Evolutionary conservation across 2,329 filamentous ascomycete genomes (phyloP), one percentile per base, ranked within the genome.

Genomic region (Clonostachys solani): DNA sequence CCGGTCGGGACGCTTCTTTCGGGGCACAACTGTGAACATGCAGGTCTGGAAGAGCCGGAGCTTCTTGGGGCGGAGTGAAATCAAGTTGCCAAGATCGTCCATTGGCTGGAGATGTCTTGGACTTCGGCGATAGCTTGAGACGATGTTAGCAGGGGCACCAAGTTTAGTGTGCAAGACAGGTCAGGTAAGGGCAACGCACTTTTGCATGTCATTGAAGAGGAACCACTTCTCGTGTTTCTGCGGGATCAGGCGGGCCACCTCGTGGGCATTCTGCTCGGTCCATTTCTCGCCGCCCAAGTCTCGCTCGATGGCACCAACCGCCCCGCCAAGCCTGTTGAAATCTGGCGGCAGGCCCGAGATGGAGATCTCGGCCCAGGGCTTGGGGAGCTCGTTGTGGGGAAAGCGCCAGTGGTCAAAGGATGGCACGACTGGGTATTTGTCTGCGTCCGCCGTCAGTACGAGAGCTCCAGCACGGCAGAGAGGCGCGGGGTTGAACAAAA

Each of bases 401-500:
- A 48, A 48, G 18, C 42, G 18, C 46, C 46, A 48, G 29, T 44
- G 40, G 16, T 44, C 34, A 29, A 48, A 48, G 2, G 46, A 48
- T n/a, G 46, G 46, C 15, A 48, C 17, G 13, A 45, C 42, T 7
- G 46, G 42, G 36, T 48, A 48, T 13, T 44, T 45, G n/a, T 38
- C 46, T 48, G 23, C 3, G 7, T 13, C n/a, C 15, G 17, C 19
- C n/a, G 18, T 19, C 29, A 34, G 34, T 6, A 5, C n/a, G 37
- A 15, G 13, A 15, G 41, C 10, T 19, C 15, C 6, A 33, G 34
- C 33, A 33, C 18, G 17, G 29, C 13, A 18, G n/a, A n/a, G 34
- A n/a, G n/a, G n/a, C n/a, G n/a, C 23, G 23, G 8, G 23, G 23
- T 29, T 29, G 23, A 29, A 29, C 23, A 29, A 29, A 5, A 38